Evolutionary conservation across 148 eudicot genomes (phyloP), one percentile per base, ranked within the genome.

Genomic region (Tetragonia tetragonoides): DNA sequence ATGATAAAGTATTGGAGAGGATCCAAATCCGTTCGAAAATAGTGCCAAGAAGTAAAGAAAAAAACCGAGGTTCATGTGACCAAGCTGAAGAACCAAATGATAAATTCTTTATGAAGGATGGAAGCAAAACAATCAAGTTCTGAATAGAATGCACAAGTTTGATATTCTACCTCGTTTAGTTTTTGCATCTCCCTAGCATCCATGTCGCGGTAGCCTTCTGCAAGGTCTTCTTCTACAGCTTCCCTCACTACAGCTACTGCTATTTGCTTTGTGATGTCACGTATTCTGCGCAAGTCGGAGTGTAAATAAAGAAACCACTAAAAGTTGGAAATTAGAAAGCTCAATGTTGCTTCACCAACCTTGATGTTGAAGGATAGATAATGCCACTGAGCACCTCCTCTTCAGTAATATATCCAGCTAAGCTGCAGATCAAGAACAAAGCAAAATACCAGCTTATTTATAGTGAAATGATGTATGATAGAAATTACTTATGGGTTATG

Each of bases 161-260:
- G 34, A 56, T 42, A n/a, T 21, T 75, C 49, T 87, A 95, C 99
- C 93, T 84, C 79, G 81, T 75, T 86, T 70, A 93, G 90, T 84
- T 78, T 93, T 75, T 79, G 79, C 57, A 95, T 88, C 84, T 95
- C 98, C 75, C 91, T 90, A 78, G 85, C 81, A 86, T 95, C 97
- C 95, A 91, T 89, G 75, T 86, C 95, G 74, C 98, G 97, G 79
- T 95, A 95, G 68, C 99, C 97, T 91, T 95, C 99, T 41, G 92
- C 98, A 56, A 95, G 84, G 84, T 91, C 97, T 83, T 93, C 99
- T 83, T 88, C 88, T 70, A 91, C 72, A 81, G 99, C 98, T 87
- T 95, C 99, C 87, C 83, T 86, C 63, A 95, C 63, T 75, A 95
- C 99, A 73, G 99, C 99, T 66, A 91, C 89, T 66, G 99, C 98